These are phyloP conservation scores for Teratosphaeria gauchensis DNA, from an alignment of 2,329 filamentous ascomycete genomes.

Conservation along the genomic window DNA sequence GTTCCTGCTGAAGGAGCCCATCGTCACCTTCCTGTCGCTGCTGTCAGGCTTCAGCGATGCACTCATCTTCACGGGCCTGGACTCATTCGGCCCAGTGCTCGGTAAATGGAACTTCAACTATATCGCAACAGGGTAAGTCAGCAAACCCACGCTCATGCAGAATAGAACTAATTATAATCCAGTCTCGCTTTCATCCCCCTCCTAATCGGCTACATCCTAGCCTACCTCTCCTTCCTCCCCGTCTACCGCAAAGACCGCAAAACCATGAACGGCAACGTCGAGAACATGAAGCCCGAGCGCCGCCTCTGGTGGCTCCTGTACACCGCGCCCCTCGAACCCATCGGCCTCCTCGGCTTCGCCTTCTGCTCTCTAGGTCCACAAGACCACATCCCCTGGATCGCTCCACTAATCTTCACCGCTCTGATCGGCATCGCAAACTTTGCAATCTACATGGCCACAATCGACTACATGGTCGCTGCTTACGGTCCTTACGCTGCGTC, in stretches of 20 bases:
- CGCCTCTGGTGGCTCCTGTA: conserved; percentile 57
- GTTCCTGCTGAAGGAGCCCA: conserved; percentile 67
- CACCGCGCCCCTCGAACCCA: conserved; percentile 49
- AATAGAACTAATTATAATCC: not conserved
- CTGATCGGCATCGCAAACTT: conserved; percentile 62
- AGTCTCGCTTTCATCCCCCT: conserved; percentile 31
- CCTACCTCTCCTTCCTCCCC: conserved; percentile 50
- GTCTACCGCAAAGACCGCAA: conserved; percentile 36
- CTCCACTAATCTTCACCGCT: conserved; percentile 53
- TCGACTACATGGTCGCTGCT: conserved; percentile 59
- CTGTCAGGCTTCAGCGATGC: conserved; percentile 65
- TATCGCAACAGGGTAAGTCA: conserved; percentile 35
- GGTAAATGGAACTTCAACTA: conserved; percentile 50
- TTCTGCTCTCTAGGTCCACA: conserved; percentile 55
- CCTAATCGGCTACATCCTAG: conserved; percentile 55
- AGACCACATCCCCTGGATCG: conserved; percentile 53
- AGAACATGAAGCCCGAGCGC: conserved; percentile 47
- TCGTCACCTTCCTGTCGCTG: conserved; percentile 60
- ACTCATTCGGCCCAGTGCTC: conserved; percentile 61
- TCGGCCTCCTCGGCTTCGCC: conserved; percentile 62
- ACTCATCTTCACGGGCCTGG: conserved; percentile 69
- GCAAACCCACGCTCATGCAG: conserved; percentile 43
- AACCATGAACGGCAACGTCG: conserved; percentile 36
- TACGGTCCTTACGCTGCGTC: conserved; percentile 66
- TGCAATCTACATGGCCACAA: conserved; percentile 25